These are phyloP conservation scores for Phaseolus coccineus DNA, from an alignment of 331 rosid genomes.

Conservation along the genomic window DNA sequence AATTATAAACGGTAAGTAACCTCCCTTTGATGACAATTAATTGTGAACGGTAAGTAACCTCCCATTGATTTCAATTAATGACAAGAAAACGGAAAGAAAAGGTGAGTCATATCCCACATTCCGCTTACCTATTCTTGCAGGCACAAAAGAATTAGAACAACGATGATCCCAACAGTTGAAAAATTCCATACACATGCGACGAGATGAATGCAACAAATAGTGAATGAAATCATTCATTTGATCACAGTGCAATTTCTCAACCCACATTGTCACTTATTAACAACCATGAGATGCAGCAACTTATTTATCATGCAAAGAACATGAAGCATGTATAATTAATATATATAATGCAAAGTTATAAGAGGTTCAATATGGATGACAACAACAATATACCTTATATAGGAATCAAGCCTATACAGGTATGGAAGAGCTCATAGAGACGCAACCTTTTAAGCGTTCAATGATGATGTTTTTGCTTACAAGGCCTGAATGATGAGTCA, in stretches of 20 bases:
- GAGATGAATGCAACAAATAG: constrained; percentile 13
- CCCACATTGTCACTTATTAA: constrained; percentile 20
- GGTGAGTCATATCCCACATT: too few species aligned
- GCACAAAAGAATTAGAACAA: constrained; percentile 27
- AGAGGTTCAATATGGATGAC: constrained; percentile 18
- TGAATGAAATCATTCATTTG: not conserved
- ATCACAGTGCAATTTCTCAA: constrained; percentile 16
- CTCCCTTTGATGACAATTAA: too few species aligned
- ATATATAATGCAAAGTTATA: not conserved
- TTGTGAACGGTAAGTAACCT: too few species aligned
- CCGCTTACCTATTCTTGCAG: constrained; percentile 60
- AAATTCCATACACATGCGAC: not conserved
- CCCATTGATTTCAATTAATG: too few species aligned
- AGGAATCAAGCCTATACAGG: constrained; percentile 82
- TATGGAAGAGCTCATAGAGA: constrained; percentile 74
- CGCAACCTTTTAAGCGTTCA: constrained; percentile 83
- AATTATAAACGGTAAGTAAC: too few species aligned
- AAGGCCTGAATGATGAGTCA: constrained; percentile 72
- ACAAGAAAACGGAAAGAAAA: too few species aligned
- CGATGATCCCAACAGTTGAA: constrained; percentile 18
- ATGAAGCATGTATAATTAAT: constrained; percentile 41
- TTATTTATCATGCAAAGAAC: constrained; percentile 38
- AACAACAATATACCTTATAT: constrained; percentile 48
- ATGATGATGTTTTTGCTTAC: constrained; percentile 71
- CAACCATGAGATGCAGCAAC: not conserved